Percentiles rank a stretch among this genome's conserved stretches.
Conservation (phyloP, 192 early-diverging fungal genomes). For the Linderina pennispora region DNA sequence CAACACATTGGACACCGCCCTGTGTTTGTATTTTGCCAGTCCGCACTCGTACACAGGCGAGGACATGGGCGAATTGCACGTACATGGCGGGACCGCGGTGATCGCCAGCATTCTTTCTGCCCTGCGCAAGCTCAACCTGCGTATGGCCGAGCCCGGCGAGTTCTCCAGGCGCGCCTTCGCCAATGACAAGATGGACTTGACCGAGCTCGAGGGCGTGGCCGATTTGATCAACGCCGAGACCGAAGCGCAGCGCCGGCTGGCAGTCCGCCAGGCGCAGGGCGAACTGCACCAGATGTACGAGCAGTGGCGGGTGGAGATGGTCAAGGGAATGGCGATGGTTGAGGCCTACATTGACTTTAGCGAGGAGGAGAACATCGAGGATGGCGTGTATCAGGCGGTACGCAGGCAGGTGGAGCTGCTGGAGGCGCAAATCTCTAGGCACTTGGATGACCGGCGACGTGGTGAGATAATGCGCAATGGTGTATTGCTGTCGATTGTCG, state of each 20-base stretch:
- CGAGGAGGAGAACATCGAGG: slow-evolving; percentile 76
- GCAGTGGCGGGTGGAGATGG: slow-evolving; percentile 53
- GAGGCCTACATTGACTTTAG: slow-evolving; percentile 77
- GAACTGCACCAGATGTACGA: slow-evolving; percentile 58
- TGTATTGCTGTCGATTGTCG: slow-evolving; percentile 62
- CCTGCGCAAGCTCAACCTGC: slow-evolving; percentile 45
- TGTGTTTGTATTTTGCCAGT: slow-evolving; percentile 25
- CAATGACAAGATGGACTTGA: slow-evolving; percentile 66
- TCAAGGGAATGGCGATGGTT: slow-evolving; percentile 53
- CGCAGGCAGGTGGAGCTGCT: slow-evolving; percentile 1
- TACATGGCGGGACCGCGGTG: slow-evolving; percentile 70
- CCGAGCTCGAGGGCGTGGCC: slow-evolving; percentile 64
- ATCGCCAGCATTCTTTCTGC: slow-evolving; percentile 51
- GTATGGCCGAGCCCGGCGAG: slow-evolving; percentile 70
- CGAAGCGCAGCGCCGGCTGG: slow-evolving; percentile 60
- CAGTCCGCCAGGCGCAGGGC: slow-evolving; percentile 65
- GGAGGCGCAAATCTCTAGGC: slow-evolving; percentile 18
- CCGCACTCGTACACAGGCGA: slow-evolving; percentile 72
- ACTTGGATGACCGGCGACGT: slow-evolving; percentile 56
- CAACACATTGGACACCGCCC: slow-evolving; percentile 52
- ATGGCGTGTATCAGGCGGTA: slow-evolving; percentile 44
- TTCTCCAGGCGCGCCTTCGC: slow-evolving; percentile 71
- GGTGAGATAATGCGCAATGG: slow-evolving; percentile 71
- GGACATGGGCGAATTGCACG: slow-evolving; percentile 67
- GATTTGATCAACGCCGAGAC: slow-evolving; percentile 78